phyloP scores from a whole-genome alignment of 208 protist species.

The Leishmania lainsoni region DNA sequence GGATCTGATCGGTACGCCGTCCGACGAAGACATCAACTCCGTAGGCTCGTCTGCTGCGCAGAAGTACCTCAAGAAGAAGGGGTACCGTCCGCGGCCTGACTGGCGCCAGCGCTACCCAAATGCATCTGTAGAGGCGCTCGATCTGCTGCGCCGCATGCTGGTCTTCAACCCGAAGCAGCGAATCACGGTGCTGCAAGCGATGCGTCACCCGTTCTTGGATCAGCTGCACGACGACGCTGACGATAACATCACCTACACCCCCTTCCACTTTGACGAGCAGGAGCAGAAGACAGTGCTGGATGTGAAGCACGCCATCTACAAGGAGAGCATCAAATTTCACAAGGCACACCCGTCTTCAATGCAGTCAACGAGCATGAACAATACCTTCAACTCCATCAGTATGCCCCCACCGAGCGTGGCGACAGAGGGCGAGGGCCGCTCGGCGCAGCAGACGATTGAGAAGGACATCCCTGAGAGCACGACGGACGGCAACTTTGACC shows the following conservation, averaged over 20 bases:
- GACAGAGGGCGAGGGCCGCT: conserved; percentile 69
- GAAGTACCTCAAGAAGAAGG: conserved; percentile 90
- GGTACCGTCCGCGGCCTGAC: conserved; percentile 36
- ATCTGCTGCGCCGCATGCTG: conserved; percentile 92
- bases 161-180: conserved; percentile 93
- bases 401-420: conserved; percentile 44
- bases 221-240: conserved; percentile 87
- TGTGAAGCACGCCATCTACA: conserved; percentile 88
- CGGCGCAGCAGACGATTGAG: conserved; percentile 81
- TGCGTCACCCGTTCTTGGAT: conserved; percentile 87
- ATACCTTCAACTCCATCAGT: conserved; percentile 26
- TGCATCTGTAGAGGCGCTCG: conserved; percentile 78
- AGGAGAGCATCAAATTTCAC: conserved; percentile 81
- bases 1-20: conserved; percentile 91
- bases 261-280: conserved; percentile 86
- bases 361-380: conserved; percentile 22
- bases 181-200: conserved; percentile 90
- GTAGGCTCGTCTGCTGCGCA: conserved; percentile 83
- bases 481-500: conserved; percentile 46
- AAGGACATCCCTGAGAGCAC: conserved; percentile 44
- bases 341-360: conserved; percentile 41
- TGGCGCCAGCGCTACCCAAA: conserved; percentile 81
- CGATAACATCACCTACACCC: conserved; percentile 48
- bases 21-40: conserved; percentile 77
- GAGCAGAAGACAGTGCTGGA: conserved; percentile 72